Evolutionary conservation across 2,329 filamentous ascomycete genomes (phyloP).

Genomic region (Colletotrichum sp.): DNA sequence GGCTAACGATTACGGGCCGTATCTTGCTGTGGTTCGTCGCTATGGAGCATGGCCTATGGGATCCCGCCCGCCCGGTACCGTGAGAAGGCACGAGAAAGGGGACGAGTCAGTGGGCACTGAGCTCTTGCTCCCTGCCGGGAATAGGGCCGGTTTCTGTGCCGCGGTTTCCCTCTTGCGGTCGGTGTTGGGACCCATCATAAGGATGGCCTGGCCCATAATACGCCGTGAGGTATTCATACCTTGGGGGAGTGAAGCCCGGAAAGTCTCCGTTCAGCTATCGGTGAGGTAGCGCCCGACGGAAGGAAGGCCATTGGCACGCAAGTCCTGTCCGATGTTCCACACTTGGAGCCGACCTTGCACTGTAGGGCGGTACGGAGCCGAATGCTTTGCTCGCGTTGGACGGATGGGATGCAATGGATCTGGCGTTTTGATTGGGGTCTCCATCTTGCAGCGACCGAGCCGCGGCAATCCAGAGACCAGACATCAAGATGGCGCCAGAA

Average conservation of each 20-base stretch:
- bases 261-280: constrained; percentile 14
- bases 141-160: constrained; percentile 10
- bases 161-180: not conserved
- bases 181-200: constrained; percentile 4
- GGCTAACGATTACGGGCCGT: constrained; percentile 18
- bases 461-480: constrained; percentile 3
- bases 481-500: constrained; percentile 1
- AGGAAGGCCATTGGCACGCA: constrained; percentile 5
- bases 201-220: not conserved
- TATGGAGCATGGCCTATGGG: not conserved
- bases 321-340: not conserved
- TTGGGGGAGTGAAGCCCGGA: not conserved
- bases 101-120: constrained; percentile 11
- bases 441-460: constrained; percentile 8
- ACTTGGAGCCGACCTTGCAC: not conserved
- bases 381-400: not conserved
- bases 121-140: not conserved
- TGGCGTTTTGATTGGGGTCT: constrained; percentile 11
- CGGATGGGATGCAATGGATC: not conserved
- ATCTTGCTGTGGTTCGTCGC: constrained; percentile 7
- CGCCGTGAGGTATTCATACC: not conserved
- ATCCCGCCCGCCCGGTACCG: not conserved
- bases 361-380: constrained; percentile 4
- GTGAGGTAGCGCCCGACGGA: constrained; percentile 3
- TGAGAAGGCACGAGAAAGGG: constrained; percentile 3